phyloP scores from a whole-genome alignment of 1,284 basidiomycete species.

The Takashimella koratensis region DNA sequence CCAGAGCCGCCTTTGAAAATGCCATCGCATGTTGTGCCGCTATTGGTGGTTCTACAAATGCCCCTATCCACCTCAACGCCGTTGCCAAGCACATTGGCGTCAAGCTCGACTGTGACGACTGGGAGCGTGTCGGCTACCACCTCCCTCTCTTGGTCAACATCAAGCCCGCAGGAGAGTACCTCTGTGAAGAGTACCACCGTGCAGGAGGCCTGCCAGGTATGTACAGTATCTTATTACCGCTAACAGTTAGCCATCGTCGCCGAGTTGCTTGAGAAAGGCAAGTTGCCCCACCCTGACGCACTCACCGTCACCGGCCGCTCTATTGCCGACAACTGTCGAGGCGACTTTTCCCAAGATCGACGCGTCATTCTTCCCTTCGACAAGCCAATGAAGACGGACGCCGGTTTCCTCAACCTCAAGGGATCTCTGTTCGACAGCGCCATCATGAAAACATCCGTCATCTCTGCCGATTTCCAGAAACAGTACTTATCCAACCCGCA shows the following conservation, averaged over 20 bases:
- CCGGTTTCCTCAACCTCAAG: constrained; percentile 47
- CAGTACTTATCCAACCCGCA: constrained; percentile 45
- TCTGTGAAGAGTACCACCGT: constrained; percentile 48
- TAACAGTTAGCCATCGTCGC: constrained; percentile 33
- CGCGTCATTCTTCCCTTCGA: constrained; percentile 44
- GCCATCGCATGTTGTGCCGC: constrained; percentile 80
- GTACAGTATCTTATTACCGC: not conserved
- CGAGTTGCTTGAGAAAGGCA: constrained; percentile 34
- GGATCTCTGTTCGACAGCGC: constrained; percentile 48
- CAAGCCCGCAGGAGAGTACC: constrained; percentile 42
- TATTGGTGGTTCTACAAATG: constrained; percentile 88
- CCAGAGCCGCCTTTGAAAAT: constrained; percentile 84
- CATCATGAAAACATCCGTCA: constrained; percentile 51
- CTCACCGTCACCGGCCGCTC: constrained; percentile 39
- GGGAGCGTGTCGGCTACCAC: constrained; percentile 43
- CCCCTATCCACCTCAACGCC: constrained; percentile 51
- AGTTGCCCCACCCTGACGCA: constrained; percentile 39
- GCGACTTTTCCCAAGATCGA: constrained; percentile 38
- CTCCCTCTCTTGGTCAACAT: constrained; percentile 43
- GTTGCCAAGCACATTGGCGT: constrained; percentile 47
- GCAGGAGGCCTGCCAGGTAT: constrained; percentile 45
- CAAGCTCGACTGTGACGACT: constrained; percentile 38
- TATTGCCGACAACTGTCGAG: constrained; percentile 37
- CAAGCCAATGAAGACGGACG: constrained; percentile 37
- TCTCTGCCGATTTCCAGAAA: constrained; percentile 36